These are phyloP conservation scores for Penicillium oxalicum DNA, from an alignment of 2,329 filamentous ascomycete species.

Conservation along the genomic window DNA sequence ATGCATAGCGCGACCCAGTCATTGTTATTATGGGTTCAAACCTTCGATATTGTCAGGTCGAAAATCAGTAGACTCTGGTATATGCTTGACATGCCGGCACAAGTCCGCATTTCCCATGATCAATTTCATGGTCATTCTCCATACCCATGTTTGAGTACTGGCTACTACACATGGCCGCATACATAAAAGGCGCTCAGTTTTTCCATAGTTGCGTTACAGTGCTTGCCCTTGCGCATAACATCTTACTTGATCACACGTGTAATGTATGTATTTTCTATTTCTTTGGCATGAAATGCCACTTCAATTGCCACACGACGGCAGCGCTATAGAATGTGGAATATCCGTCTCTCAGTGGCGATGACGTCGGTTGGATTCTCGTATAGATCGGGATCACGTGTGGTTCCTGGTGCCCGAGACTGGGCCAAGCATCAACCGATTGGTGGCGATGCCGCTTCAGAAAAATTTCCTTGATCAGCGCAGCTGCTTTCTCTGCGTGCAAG, in stretches of 20 bases:
- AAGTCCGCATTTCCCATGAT: background rate
- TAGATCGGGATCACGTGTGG: conserved; percentile 20
- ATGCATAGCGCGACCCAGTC: no score
- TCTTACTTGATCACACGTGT: background rate
- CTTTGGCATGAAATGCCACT: no score
- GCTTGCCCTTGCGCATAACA: background rate
- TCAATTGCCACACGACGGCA: background rate
- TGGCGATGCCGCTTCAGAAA: conserved; percentile 21
- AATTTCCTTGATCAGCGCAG: conserved; percentile 15
- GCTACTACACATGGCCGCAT: conserved; percentile 17
- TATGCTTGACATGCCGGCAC: no score
- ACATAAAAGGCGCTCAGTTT: conserved; percentile 3
- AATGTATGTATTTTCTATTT: no score
- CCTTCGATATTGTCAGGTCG: no score
- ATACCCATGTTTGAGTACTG: conserved; percentile 16
- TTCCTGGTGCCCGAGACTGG: conserved; percentile 11
- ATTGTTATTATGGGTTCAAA: conserved; percentile 2
- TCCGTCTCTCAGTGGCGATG: background rate
- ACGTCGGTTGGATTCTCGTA: conserved; percentile 10
- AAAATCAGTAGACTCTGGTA: no score
- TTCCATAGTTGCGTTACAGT: background rate
- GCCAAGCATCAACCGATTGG: conserved; percentile 19
- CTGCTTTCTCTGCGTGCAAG: conserved; percentile 4
- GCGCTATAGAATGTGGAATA: background rate
- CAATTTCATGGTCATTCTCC: conserved; percentile 2